These are phyloP conservation scores for Pseudogymnoascus sp. DNA, from an alignment of 2,329 filamentous ascomycete species.

Conservation along the genomic window DNA sequence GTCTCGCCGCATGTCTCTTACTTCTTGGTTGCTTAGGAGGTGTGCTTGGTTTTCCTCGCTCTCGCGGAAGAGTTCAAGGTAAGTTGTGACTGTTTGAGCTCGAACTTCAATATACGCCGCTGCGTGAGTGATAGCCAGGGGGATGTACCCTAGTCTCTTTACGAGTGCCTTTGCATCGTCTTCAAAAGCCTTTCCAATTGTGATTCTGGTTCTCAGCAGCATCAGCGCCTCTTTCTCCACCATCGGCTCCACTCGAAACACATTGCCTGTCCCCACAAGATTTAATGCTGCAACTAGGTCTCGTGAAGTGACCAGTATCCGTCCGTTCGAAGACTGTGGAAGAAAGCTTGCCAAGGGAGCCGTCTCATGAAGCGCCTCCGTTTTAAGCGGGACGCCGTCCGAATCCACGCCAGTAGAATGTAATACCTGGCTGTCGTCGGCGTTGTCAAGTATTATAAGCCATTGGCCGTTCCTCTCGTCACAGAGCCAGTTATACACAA, in stretches of 20 bases:
- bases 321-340: conserved; percentile 9
- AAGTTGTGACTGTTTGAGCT: conserved; percentile 28
- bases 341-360: background rate
- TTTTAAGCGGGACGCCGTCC: background rate
- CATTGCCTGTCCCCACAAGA: background rate
- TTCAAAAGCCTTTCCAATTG: background rate
- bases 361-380: background rate
- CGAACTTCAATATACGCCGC: conserved; percentile 21
- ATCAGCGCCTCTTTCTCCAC: background rate
- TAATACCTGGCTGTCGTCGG: conserved; percentile 16
- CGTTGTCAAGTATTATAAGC: conserved; percentile 22
- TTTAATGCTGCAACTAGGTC: conserved; percentile 2
- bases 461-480: conserved; percentile 15
- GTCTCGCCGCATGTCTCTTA: conserved; percentile 29
- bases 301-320: conserved; percentile 11
- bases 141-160: conserved; percentile 22
- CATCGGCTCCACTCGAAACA: background rate
- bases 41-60: conserved; percentile 24
- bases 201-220: conserved; percentile 9
- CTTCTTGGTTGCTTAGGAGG: conserved; percentile 27
- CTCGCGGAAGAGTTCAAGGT: conserved; percentile 32
- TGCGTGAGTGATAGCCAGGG: conserved; percentile 26
- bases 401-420: background rate
- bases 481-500: conserved; percentile 17
- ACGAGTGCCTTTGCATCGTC: conserved; percentile 6